These are phyloP conservation scores for Rhizoclosmatium sp. DNA, from an alignment of 192 early-diverging fungal genomes.

Conservation along the genomic window DNA sequence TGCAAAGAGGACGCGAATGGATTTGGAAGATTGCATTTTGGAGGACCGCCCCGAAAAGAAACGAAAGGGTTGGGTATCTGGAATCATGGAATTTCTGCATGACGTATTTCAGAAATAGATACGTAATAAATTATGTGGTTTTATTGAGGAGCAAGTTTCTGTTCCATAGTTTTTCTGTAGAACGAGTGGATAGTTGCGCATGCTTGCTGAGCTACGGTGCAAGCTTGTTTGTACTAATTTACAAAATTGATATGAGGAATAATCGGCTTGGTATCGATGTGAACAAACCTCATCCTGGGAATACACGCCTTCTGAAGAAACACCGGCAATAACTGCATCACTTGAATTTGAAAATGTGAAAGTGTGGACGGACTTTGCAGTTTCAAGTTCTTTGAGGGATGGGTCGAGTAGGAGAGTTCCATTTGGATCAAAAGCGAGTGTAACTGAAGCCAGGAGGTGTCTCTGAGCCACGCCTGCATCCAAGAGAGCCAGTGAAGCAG, in stretches of 20 bases:
- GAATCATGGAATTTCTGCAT: too few relatives aligned
- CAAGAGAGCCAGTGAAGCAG: slow-evolving; percentile 81
- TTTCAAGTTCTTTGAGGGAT: slow-evolving; percentile 72
- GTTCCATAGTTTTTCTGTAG: slow-evolving; percentile 12
- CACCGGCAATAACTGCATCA: slow-evolving; percentile 62
- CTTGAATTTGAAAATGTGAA: slow-evolving; percentile 79
- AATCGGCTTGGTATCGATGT: slow-evolving; percentile 32
- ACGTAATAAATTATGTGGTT: background rate
- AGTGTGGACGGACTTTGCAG: slow-evolving; percentile 77
- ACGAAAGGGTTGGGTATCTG: too few relatives aligned
- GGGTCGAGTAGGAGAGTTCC: slow-evolving; percentile 79
- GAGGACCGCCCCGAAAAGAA: too few relatives aligned
- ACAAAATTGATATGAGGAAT: background rate
- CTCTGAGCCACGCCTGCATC: slow-evolving; percentile 90
- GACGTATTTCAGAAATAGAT: too few relatives aligned
- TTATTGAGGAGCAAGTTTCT: background rate
- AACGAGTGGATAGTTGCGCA: slow-evolving; percentile 6
- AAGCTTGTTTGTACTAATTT: slow-evolving; percentile 11
- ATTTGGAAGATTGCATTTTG: too few relatives aligned
- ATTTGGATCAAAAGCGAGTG: slow-evolving; percentile 71
- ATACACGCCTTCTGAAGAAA: slow-evolving; percentile 76
- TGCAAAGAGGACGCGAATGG: too few relatives aligned
- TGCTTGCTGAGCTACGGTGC: background rate
- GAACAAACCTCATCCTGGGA: slow-evolving; percentile 65
- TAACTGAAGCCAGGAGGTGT: slow-evolving; percentile 70